These are phyloP conservation scores for Phytopythium sindhum DNA, from an alignment of 352 stramenopile species.

Conservation along the genomic window DNA sequence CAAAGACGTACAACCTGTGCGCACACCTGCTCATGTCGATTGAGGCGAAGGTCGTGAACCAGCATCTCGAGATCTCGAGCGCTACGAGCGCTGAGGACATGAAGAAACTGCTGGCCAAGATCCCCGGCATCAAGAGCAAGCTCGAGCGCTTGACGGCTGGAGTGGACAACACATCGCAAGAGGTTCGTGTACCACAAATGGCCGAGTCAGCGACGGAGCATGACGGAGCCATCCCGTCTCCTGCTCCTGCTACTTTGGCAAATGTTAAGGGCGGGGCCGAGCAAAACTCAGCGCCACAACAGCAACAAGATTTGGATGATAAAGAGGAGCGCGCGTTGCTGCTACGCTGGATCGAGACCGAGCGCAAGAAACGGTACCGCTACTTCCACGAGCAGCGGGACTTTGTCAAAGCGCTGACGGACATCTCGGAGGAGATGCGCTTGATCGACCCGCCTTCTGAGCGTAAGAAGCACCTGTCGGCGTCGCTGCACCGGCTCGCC, in stretches of 20 bases:
- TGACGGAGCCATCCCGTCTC: background rate
- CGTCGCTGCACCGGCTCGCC: conserved; percentile 31
- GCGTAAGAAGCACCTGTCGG: conserved; percentile 61
- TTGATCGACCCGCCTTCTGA: conserved; percentile 54
- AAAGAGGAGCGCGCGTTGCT: conserved; percentile 46
- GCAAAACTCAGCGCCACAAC: background rate
- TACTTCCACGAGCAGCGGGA: conserved; percentile 80
- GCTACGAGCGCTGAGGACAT: conserved; percentile 30
- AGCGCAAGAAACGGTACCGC: conserved; percentile 74
- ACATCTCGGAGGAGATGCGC: conserved; percentile 76
- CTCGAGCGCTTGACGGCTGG: conserved; percentile 26
- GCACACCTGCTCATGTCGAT: conserved; percentile 82
- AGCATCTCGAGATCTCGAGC: conserved; percentile 60
- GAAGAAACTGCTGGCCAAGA: conserved; percentile 42
- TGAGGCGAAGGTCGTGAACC: conserved; percentile 78
- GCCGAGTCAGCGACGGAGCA: background rate
- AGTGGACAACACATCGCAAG: background rate
- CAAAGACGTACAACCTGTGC: conserved; percentile 73
- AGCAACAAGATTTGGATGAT: conserved; percentile 6
- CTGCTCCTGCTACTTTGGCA: background rate
- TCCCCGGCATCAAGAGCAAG: conserved; percentile 52
- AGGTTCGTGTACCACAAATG: background rate
- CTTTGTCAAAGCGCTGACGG: conserved; percentile 63
- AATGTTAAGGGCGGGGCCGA: background rate
- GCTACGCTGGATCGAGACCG: conserved; percentile 74